Conservation (phyloP, 768 basidiomycete genomes). For the Boletus pseudo-olivaceus region DNA sequence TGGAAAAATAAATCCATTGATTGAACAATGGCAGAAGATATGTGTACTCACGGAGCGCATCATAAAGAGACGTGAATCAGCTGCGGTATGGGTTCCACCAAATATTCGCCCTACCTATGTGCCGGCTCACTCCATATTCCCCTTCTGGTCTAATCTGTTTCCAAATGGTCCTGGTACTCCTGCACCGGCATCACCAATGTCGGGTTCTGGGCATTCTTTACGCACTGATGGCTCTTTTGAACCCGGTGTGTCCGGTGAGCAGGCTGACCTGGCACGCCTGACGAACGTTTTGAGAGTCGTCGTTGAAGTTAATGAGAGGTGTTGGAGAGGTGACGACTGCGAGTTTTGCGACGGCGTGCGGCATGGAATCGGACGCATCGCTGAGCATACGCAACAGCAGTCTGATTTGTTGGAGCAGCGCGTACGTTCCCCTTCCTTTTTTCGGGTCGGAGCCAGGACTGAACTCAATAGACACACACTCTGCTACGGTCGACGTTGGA, state of each 20-base stretch:
- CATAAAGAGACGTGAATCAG: conserved; percentile 86
- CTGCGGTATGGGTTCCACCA: conserved; percentile 74
- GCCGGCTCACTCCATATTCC: conserved; percentile 68
- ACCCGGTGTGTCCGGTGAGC: conserved; percentile 34
- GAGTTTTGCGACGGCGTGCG: conserved; percentile 77
- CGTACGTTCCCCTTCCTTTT: conserved; percentile 39
- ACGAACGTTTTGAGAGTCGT: conserved; percentile 80
- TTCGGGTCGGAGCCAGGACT: neutral
- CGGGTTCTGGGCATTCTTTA: conserved; percentile 12
- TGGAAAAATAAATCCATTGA: conserved; percentile 66
- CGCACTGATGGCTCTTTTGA: conserved; percentile 15
- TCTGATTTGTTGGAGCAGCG: conserved; percentile 73
- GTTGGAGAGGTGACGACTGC: conserved; percentile 83
- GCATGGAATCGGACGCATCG: conserved; percentile 63
- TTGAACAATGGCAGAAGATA: conserved; percentile 91
- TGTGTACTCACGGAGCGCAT: conserved; percentile 84
- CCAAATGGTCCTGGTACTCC: conserved; percentile 34
- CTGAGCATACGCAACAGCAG: conserved; percentile 63
- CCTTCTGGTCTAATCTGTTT: conserved; percentile 40
- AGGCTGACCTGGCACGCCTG: conserved; percentile 81
- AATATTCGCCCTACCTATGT: conserved; percentile 60
- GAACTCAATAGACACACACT: conserved; percentile 48
- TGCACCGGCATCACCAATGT: conserved; percentile 11
- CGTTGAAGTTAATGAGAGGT: conserved; percentile 72
- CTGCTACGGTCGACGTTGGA: conserved; percentile 71